These are phyloP conservation scores for Colletotrichum australisinense DNA, from an alignment of 2,329 filamentous ascomycete genomes.

Conservation along the genomic window DNA sequence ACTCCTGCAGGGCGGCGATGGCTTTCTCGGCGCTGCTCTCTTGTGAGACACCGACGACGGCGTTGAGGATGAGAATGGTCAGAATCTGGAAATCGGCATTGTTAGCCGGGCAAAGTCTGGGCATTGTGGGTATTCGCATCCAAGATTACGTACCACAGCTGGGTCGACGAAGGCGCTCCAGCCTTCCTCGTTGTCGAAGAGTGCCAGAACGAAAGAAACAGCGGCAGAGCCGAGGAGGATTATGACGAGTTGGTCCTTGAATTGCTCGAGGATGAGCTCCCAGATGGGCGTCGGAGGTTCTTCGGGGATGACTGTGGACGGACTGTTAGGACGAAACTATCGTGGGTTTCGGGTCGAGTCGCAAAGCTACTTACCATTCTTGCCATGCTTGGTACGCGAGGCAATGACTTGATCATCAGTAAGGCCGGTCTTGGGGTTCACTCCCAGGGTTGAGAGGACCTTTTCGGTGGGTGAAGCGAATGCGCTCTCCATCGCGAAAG, in stretches of 20 bases:
- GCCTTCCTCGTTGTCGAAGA: slow-evolving; percentile 92
- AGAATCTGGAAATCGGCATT: slow-evolving; percentile 73
- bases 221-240: slow-evolving; percentile 94
- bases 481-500: slow-evolving; percentile 68
- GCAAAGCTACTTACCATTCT: slow-evolving; percentile 66
- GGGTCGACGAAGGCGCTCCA: slow-evolving; percentile 99
- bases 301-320: slow-evolving; percentile 71
- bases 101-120: slow-evolving; percentile 36
- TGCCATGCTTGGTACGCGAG: slow-evolving; percentile 69
- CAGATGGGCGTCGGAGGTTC: slow-evolving; percentile 96
- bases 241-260: slow-evolving; percentile 98
- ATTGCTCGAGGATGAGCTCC: slow-evolving; percentile 97
- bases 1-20: slow-evolving; percentile 97
- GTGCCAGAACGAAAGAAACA: slow-evolving; percentile 90
- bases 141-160: slow-evolving; percentile 77
- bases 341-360: slow-evolving; percentile 11
- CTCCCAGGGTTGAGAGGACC: slow-evolving; percentile 69
- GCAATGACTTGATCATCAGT: slow-evolving; percentile 68
- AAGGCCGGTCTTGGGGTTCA: slow-evolving; percentile 66
- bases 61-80: slow-evolving; percentile 95
- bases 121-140: slow-evolving; percentile 26
- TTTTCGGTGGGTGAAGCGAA: slow-evolving; percentile 68
- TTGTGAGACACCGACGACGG: slow-evolving; percentile 96
- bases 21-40: slow-evolving; percentile 99
- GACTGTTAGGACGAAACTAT: slow-evolving; percentile 32